A percentile compares a stretch with the other conserved stretches of the same genome.
These are phyloP conservation scores for Hypericum perforatum DNA, from an alignment of 345 rosid species.

Conservation along the genomic window DNA sequence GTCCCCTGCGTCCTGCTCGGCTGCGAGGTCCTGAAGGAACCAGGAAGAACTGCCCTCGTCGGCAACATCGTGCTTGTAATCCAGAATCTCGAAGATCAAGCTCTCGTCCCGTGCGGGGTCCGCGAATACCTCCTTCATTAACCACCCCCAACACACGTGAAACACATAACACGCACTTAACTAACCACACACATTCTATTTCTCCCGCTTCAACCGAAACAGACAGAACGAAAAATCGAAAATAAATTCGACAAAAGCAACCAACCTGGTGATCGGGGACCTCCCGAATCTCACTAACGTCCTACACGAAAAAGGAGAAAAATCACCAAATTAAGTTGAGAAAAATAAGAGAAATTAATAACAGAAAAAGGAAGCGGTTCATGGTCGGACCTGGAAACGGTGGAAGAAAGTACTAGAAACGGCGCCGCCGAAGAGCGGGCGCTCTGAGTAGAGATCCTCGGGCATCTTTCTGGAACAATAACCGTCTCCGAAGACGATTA, in stretches of 20 bases:
- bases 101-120: conserved; percentile 82
- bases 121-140: conserved; percentile 55
- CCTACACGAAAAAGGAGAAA: conserved; percentile 29
- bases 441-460: conserved; percentile 23
- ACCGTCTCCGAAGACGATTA: too few species aligned
- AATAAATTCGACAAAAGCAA: background rate
- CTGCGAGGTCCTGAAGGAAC: conserved; percentile 70
- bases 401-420: conserved; percentile 37
- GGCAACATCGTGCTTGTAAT: conserved; percentile 51
- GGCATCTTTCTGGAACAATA: conserved; percentile 23
- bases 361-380: background rate
- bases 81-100: conserved; percentile 72
- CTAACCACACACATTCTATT: background rate
- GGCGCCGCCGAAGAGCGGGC: conserved; percentile 59
- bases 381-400: conserved; percentile 41
- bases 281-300: conserved; percentile 58
- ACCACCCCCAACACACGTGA: conserved; percentile 12
- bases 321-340: background rate
- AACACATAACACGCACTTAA: background rate
- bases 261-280: conserved; percentile 74
- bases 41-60: conserved; percentile 56
- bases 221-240: background rate
- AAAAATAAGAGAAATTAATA: background rate
- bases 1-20: conserved; percentile 64
- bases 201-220: background rate